Evolutionary conservation across 163 green algal genomes (phyloP), one percentile per base, ranked within the genome.

Genomic region (Scenedesmus sp.): DNA sequence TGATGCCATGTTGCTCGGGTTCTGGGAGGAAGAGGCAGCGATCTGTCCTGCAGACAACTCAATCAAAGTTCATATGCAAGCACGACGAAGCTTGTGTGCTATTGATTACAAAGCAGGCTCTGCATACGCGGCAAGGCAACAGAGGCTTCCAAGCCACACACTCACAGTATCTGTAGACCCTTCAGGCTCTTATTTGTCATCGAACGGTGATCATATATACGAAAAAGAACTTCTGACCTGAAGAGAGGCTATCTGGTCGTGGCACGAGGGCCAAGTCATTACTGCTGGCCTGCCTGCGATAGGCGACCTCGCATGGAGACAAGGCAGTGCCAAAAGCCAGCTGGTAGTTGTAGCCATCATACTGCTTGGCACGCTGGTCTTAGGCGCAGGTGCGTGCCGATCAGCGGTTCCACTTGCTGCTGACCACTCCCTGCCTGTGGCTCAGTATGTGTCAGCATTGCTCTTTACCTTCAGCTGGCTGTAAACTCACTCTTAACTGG

Each of bases 351-450:
- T 30, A 76, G 40, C 18, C 65, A 76, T 37, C 65, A 76, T 76
- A 30, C 65, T 7, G 65, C 65, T n/a, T 76, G 30, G 65, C 65
- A 76, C 30, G 65, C 65, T 7, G 30, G 30, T 37, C 30, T 76
- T 16, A 76, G 65, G 65, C 65, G 65, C 65, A 76, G 65, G 65
- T 76, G 26, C 65, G 65, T 76, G 65, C 18, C 65, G 65, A 76
- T 76, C 65, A 40, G 65, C 40, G 65, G 65, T 76, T 40, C 6
- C 65, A 76, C 65, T 76, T 76, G 65, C 65, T 76, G 30, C 65
- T 76, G 65, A 76, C 65, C 65, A 76, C 65, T 76, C 59, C 59
- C 59, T 72, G 59, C 22, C 59, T 40, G 65, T 76, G 65, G 65
- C 65, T 76, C 65, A 76, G 65, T 40, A 76, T 76, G 65, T 76